Evolutionary conservation across 2,329 filamentous ascomycete species (phyloP).

Genomic region (Stachybotrys echinatus): DNA sequence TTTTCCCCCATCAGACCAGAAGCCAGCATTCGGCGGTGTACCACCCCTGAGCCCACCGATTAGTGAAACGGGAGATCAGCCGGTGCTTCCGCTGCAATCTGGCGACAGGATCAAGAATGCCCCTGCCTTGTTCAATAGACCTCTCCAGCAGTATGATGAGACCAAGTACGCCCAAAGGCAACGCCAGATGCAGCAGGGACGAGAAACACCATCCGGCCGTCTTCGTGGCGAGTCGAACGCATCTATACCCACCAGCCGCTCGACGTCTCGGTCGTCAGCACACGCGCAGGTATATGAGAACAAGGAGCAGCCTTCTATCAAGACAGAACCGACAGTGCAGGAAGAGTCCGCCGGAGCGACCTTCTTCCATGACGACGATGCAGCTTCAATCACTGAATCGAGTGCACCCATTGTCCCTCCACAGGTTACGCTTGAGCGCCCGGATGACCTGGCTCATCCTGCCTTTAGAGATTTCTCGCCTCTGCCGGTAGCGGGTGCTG

Average conservation of each 20-base stretch:
- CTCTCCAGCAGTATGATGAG: conserved; percentile 73
- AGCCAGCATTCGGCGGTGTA: conserved; percentile 22
- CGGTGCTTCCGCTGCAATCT: conserved; percentile 61
- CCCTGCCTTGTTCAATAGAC: conserved; percentile 63
- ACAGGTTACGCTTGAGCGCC: conserved; percentile 37
- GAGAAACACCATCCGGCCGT: conserved; percentile 53
- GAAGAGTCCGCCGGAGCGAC: conserved; percentile 29
- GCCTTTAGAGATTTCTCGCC: conserved; percentile 38
- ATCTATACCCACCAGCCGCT: conserved; percentile 33
- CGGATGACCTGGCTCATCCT: conserved; percentile 49
- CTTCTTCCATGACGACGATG: conserved; percentile 41
- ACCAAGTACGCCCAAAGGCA: conserved; percentile 79
- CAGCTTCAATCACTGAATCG: conserved; percentile 14
- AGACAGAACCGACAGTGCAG: conserved; percentile 21
- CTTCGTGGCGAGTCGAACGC: conserved; percentile 40
- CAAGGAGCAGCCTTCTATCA: conserved; percentile 19
- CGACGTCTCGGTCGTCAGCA: conserved; percentile 39
- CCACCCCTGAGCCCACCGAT: conserved; percentile 49
- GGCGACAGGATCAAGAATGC: conserved; percentile 80
- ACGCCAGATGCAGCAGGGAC: conserved; percentile 71
- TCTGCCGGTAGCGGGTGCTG: conserved; percentile 13
- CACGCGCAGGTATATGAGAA: conserved; percentile 30
- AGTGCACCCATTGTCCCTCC: conserved; percentile 17
- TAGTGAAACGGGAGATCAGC: conserved; percentile 66
- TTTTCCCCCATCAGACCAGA: conserved; percentile 27